Evolutionary conservation across 257 asterid genomes (phyloP), one percentile per base, ranked within the genome.

Genomic region (Ehretia macrophylla): DNA sequence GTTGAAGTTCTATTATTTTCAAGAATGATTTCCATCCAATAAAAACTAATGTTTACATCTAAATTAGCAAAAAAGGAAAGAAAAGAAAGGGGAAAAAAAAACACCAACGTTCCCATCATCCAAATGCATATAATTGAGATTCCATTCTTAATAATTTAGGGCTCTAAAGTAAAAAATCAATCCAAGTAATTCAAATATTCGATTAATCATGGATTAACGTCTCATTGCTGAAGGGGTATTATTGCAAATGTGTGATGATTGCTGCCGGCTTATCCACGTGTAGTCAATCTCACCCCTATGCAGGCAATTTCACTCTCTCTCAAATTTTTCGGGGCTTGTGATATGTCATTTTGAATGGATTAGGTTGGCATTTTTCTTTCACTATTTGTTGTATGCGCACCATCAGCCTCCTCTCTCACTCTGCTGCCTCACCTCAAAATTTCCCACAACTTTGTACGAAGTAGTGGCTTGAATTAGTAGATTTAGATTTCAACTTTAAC

Each of bases 331-430:
- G 12, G 73, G 70, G 58, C 47, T 42, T 72, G 70, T 53, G 66
- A 72, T 68, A 68, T 72, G 75, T 76, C 81, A 76, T 78, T 72
- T 76, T 62, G 72, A 76, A 65, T 64, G 70, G 75, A 72, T 65
- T 64, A 59, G 59, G 51, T 65, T 76, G 73, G 67, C 70, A 48
- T 65, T 57, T 64, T 56, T 69, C 59, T 60, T n/a, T n/a, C n/a
- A 14, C 47, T 42, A 42, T 42, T 61, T 37, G 22, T n/a, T n/a
- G n/a, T 42, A 17, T 50, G 55, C n/a, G n/a, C n/a, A n/a, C n/a
- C n/a, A n/a, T n/a, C n/a, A n/a, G n/a, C n/a, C n/a, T n/a, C n/a
- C 62, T 12, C 60, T 21, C 63, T 23, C 61, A 10, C 56, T 58
- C n/a, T n/a, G n/a, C n/a, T n/a, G n/a, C 0, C 40, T 20, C 17